Conservation (phyloP, 2,329 filamentous ascomycete species). For the Fonsecaea erecta region DNA sequence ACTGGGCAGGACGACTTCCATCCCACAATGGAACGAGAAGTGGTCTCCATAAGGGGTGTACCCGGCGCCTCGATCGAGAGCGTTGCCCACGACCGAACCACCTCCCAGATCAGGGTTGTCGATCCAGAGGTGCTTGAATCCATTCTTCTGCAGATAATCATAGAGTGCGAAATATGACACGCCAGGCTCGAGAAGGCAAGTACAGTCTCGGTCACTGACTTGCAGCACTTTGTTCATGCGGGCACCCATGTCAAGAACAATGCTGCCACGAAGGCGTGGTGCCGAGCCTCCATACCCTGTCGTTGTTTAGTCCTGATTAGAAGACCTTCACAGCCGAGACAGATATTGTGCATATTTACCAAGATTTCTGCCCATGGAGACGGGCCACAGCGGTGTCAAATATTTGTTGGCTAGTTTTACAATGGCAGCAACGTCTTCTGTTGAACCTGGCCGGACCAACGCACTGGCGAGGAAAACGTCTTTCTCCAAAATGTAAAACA, state of each 20-base stretch:
- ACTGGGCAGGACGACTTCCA: conserved; percentile 50
- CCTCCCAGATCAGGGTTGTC: conserved; percentile 56
- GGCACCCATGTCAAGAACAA: conserved; percentile 51
- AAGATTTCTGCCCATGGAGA: conserved; percentile 50
- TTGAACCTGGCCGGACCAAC: conserved; percentile 30
- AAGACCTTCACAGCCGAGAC: neutral
- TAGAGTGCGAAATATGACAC: conserved; percentile 55
- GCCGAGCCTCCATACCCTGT: conserved; percentile 57
- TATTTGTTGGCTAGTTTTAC: conserved; percentile 42
- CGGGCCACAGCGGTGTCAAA: conserved; percentile 42
- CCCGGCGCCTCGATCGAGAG: conserved; percentile 50
- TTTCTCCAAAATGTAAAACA: conserved; percentile 21
- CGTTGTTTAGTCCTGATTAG: neutral
- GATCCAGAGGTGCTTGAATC: conserved; percentile 50
- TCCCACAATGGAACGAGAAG: conserved; percentile 51
- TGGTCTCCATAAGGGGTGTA: conserved; percentile 48
- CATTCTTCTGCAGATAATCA: conserved; percentile 45
- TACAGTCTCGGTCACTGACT: conserved; percentile 41
- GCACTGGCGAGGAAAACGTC: conserved; percentile 14
- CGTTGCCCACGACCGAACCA: conserved; percentile 56
- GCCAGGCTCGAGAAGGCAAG: conserved; percentile 47
- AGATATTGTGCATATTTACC: neutral
- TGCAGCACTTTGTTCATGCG: conserved; percentile 42
- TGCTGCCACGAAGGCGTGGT: conserved; percentile 49
- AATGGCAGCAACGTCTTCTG: conserved; percentile 42